These are phyloP conservation scores for Diversispora eburnea DNA, from an alignment of 192 early-diverging fungal genomes.

Conservation along the genomic window DNA sequence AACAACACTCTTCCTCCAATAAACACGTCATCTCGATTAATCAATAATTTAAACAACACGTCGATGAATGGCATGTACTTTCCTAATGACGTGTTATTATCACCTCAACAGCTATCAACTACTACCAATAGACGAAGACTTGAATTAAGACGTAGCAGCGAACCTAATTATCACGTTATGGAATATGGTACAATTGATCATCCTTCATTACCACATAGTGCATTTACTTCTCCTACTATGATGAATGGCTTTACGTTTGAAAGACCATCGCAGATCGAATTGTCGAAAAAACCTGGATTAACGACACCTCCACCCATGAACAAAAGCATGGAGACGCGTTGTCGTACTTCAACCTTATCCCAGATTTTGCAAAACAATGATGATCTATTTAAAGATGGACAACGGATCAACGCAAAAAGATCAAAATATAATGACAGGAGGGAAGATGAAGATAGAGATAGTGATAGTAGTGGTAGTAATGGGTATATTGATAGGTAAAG, in stretches of 20 bases:
- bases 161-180: neutral
- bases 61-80: neutral
- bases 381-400: conserved; percentile 6
- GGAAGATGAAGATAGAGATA: conserved; percentile 10
- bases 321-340: neutral
- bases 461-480: conserved; percentile 20
- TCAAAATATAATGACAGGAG: conserved; percentile 11
- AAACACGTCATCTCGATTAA: neutral
- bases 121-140: neutral
- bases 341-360: neutral
- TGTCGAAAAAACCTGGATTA: neutral
- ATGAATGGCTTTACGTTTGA: neutral
- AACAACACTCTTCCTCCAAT: conserved; percentile 15
- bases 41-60: conserved; percentile 8
- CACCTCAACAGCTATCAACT: neutral
- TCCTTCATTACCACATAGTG: neutral
- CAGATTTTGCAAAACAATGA: conserved; percentile 3
- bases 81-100: neutral
- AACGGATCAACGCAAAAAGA: conserved; percentile 1
- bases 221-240: neutral
- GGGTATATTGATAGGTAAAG: conserved; percentile 12
- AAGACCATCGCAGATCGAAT: neutral
- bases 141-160: conserved; percentile 9
- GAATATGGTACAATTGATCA: neutral
- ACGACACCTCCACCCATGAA: neutral